Evolutionary conservation across 306 rosid species (phyloP), one percentile per base, ranked within the genome.

Genomic region (Echinosophora koreensis): DNA sequence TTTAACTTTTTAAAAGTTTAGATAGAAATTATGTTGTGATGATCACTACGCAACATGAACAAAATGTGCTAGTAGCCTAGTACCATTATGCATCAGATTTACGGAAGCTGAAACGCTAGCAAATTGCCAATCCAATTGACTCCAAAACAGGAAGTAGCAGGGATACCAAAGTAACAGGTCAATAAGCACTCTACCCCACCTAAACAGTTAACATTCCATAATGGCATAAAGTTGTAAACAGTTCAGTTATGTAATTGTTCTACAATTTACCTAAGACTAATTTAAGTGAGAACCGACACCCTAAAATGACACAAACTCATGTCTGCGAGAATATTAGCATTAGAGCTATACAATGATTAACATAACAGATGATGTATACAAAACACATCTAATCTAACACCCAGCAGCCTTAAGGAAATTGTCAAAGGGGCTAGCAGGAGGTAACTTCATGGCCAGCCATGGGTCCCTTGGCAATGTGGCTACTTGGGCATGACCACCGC

Each of bases 351-450:
- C 75, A 76, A 17, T 16, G 62, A 51, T 76, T 69, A 75, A 54
- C 70, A 57, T 41, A 70, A 38, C 13, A 59, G 14, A 50, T 61
- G 14, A 50, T 61, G 67, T 16, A 47, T 30, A 73, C 65, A 73
- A 46, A 16, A 35, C 9, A 69, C 56, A 78, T 52, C 62, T 67
- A 38, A 52, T 59, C 82, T 88, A 92, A 84, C 96, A 91, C 37
- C 98, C 88, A 74, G 99, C 99, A 62, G 99, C 98, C 87, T 85
- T 92, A 81, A 96, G 98, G 71, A 96, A 96, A 85, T 96, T 92
- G 86, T 92, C 98, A 34, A 92, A 96, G 5, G 99, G 99, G 70
- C 99, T 92, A 30, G 99, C 98, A 69, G 98, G 99, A 66, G 99
- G 99, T 47, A 96, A 82, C 90, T 86, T 92, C 93, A 89, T 87